These are phyloP conservation scores for Lolium perenne DNA, from an alignment of 176 grass and related monocot species.

Conservation along the genomic window DNA sequence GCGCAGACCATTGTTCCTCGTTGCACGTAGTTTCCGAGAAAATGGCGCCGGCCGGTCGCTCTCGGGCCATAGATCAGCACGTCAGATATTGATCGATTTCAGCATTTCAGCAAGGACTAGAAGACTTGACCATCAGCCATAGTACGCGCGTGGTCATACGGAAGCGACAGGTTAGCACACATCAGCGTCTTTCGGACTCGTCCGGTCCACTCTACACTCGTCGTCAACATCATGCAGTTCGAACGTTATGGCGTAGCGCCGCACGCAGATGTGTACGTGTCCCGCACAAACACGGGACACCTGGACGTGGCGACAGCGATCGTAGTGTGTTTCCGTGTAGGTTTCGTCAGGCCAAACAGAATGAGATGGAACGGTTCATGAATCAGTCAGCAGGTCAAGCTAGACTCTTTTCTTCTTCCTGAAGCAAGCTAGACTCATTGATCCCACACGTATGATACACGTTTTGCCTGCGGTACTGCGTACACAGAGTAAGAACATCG, in stretches of 20 bases:
- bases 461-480: too few species aligned
- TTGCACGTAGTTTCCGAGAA: too few species aligned
- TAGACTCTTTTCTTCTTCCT: not conserved
- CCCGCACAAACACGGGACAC: not conserved
- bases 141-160: not conserved
- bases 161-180: not conserved
- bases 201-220: not conserved
- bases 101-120: not conserved
- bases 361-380: not conserved
- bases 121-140: not conserved
- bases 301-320: not conserved
- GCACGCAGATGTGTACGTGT: too few species aligned
- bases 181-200: not conserved
- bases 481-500: too few species aligned
- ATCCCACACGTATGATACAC: too few species aligned
- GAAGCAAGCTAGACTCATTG: too few species aligned
- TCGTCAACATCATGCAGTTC: not conserved
- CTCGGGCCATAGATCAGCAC: not conserved
- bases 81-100: not conserved
- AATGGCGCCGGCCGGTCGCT: too few species aligned
- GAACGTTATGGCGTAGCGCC: not conserved
- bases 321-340: not conserved
- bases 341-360: not conserved
- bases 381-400: not conserved
- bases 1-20: too few species aligned